A percentile compares a stretch with the other conserved stretches of the same genome.
These are phyloP conservation scores for Syzygium aqueum DNA, from an alignment of 345 rosid species.

Conservation along the genomic window DNA sequence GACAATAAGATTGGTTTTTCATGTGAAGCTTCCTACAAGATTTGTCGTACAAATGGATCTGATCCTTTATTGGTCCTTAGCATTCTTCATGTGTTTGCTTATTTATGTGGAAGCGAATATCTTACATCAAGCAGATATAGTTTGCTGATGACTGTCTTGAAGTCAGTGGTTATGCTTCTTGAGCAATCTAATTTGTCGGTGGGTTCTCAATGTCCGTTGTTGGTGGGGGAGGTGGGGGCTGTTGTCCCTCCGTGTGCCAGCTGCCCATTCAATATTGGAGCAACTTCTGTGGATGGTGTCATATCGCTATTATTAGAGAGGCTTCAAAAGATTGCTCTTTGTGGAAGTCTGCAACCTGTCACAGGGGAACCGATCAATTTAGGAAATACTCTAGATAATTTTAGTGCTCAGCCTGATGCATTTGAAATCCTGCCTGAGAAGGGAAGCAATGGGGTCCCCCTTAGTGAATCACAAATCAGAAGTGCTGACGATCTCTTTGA, in stretches of 20 bases:
- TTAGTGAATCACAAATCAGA: conserved; percentile 4
- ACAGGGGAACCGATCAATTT: conserved; percentile 1
- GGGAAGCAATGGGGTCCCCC: not conserved
- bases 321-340: conserved; percentile 25
- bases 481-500: conserved; percentile 4
- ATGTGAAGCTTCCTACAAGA: conserved; percentile 53
- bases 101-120: conserved; percentile 43
- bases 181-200: conserved; percentile 23
- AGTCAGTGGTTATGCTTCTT: conserved; percentile 38
- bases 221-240: not conserved
- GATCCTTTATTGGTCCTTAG: conserved; percentile 35
- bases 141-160: conserved; percentile 40
- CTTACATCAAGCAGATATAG: conserved; percentile 19
- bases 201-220: conserved; percentile 10
- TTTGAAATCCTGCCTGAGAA: not conserved
- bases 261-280: conserved; percentile 56
- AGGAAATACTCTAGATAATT: conserved; percentile 1
- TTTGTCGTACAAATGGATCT: conserved; percentile 20
- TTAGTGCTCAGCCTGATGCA: not conserved
- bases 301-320: conserved; percentile 34
- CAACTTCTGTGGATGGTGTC: conserved; percentile 39
- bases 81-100: conserved; percentile 70
- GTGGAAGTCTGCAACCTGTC: conserved; percentile 14
- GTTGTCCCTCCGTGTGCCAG: conserved; percentile 29
- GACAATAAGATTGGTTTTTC: conserved; percentile 27